Base-by-base conservation (phyloP, 2,329 filamentous ascomycete genomes). In the Arthrobotrys megalospora region DNA sequence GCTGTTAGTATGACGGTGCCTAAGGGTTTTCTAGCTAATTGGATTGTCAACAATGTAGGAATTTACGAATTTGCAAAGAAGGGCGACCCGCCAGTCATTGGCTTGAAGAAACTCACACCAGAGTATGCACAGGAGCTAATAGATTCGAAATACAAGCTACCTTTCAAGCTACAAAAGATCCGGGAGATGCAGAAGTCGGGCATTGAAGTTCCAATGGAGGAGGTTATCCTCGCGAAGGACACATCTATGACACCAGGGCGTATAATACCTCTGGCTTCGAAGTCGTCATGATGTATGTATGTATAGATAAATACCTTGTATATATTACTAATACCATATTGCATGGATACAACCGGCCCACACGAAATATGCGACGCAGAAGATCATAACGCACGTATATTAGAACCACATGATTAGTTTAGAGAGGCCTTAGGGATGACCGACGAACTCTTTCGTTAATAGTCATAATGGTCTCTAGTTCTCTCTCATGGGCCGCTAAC, bases 31-130 rank as follows among this genome's bases (percentile, higher is more conserved):
- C 7, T 28, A 3, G 19, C 36, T 60, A 28, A 50, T 28, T 43
- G 52, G 68, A 69, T 19, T 16, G 8, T 21, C 24, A 21, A 16
- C 12, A 58, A 28, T 5, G 24, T 69, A 92, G 92, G 92, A 1
- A 87, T 92, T 83, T 99, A 93, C 86, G 94, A 97, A 83, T 97
- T 98, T 83, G 94, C 97, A 38, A 93, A 91, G 87, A 97, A 93
- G 85, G 94, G 93, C 6, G 96, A 97, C 82, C 88, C 94, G 1
- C 90, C 96, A 0, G 89, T 97, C 43, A 95, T 99, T 83, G 96
- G 96, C 34, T 90, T 97, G 80, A 98, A 94, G 19, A 97, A 97
- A 85, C 86, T 99, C 68, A 90, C 88, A 43, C 87, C 93, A 76
- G 94, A 94, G 7, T 85, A 97, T 32, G 85, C 95, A 82, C 93